phyloP scores from a whole-genome alignment of 2,329 filamentous ascomycete species.

The Lizonia empirigonia region DNA sequence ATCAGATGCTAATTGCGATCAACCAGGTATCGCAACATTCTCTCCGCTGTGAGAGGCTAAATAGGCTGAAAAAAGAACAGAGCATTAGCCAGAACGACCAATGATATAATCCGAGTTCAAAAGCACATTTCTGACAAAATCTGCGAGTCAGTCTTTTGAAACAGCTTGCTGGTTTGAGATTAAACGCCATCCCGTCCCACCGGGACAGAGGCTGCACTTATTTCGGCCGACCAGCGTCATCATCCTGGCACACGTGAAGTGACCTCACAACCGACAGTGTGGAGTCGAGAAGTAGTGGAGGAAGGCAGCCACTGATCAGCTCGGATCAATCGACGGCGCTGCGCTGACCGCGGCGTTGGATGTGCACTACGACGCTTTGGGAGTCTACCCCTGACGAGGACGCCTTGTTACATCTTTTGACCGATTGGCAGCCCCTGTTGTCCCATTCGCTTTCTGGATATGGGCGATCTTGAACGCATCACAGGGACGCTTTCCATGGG shows the following conservation, averaged over 20 bases:
- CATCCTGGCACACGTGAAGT: constrained; percentile 26
- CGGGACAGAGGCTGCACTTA: constrained; percentile 25
- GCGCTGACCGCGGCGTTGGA: constrained; percentile 37
- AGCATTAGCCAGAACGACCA: background rate
- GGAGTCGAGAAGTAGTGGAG: constrained; percentile 37
- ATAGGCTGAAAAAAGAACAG: background rate
- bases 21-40: background rate
- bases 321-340: constrained; percentile 31
- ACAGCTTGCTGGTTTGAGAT: constrained; percentile 19
- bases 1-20: too few relatives aligned
- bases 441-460: background rate
- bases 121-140: background rate
- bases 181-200: constrained; percentile 15
- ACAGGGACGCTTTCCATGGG: background rate
- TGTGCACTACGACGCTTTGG: constrained; percentile 32
- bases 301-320: constrained; percentile 35
- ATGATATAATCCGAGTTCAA: background rate
- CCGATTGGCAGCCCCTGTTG: background rate
- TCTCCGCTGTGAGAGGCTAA: background rate
- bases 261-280: constrained; percentile 34
- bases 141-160: constrained; percentile 21
- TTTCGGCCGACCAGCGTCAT: constrained; percentile 24
- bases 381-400: constrained; percentile 18
- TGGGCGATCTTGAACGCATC: background rate
- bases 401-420: constrained; percentile 2